These are phyloP conservation scores for Silene noctiflora DNA, from an alignment of 179 eudicot genomes.

Conservation along the genomic window DNA sequence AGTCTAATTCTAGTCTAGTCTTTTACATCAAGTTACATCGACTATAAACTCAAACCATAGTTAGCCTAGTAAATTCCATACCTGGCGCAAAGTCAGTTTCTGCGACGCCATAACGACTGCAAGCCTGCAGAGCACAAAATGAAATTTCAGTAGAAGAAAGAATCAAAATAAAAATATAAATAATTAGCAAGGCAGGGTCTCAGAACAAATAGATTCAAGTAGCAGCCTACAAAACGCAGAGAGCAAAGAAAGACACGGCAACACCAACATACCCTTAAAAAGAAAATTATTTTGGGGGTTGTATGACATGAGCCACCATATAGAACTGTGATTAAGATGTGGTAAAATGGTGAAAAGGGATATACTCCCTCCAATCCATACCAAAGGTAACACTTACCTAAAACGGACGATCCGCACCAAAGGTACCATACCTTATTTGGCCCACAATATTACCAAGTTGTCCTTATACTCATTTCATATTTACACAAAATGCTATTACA, in stretches of 20 bases:
- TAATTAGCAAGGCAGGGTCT: not conserved
- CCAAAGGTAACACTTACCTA: too few species aligned
- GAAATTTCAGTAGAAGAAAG: not conserved
- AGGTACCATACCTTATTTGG: too few species aligned
- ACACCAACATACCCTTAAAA: not conserved
- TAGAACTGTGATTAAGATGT: not conserved
- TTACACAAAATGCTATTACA: too few species aligned
- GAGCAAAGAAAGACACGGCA: not conserved
- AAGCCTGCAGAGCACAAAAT: conserved; percentile 46
- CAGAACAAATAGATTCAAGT: not conserved
- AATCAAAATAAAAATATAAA: not conserved
- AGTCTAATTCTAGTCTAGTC: conserved; percentile 8
- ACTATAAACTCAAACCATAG: not conserved
- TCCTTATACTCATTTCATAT: too few species aligned
- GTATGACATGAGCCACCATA: not conserved
- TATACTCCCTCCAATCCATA: too few species aligned
- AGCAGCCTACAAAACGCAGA: not conserved
- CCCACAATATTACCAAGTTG: too few species aligned
- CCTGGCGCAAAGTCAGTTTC: conserved; percentile 72
- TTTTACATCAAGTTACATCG: conserved; percentile 5
- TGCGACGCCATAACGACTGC: conserved; percentile 65
- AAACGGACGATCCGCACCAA: too few species aligned
- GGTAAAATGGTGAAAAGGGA: not conserved
- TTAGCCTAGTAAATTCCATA: conserved; percentile 19
- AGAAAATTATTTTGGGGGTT: not conserved